Percentiles rank a stretch among this genome's conserved stretches.
Conservation (phyloP, 2,329 filamentous ascomycete genomes). For the Penicillium sp. region DNA sequence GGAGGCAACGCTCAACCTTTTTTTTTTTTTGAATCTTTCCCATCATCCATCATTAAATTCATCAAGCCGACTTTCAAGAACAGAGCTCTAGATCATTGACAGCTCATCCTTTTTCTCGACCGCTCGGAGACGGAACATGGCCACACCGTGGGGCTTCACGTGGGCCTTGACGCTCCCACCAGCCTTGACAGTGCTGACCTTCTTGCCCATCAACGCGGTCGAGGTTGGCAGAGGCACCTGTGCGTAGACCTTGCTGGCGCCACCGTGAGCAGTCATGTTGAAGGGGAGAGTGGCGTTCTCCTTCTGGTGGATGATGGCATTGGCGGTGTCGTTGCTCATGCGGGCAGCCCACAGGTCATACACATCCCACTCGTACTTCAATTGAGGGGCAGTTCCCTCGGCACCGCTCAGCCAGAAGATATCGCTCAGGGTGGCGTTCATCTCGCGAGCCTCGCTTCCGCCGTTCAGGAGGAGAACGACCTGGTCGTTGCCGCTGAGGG, state of each 20-base stretch:
- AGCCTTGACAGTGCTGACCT: slow-evolving; percentile 41
- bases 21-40: too few relatives aligned
- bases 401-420: slow-evolving; percentile 48
- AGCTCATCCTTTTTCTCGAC: slow-evolving; percentile 42
- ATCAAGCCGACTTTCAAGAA: not conserved
- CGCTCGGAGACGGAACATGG: slow-evolving; percentile 45
- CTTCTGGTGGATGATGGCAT: slow-evolving; percentile 39
- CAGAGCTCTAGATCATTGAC: slow-evolving; percentile 13
- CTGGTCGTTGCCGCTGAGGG: slow-evolving; percentile 43
- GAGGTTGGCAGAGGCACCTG: slow-evolving; percentile 31
- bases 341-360: slow-evolving; percentile 52
- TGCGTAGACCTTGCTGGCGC: slow-evolving; percentile 45
- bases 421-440: slow-evolving; percentile 49
- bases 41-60: too few relatives aligned
- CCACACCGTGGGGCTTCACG: slow-evolving; percentile 47
- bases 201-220: slow-evolving; percentile 41
- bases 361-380: slow-evolving; percentile 46
- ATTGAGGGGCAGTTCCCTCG: slow-evolving; percentile 38
- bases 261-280: slow-evolving; percentile 47
- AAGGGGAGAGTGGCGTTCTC: slow-evolving; percentile 23
- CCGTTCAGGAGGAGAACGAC: slow-evolving; percentile 49
- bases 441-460: slow-evolving; percentile 35
- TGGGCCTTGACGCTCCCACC: slow-evolving; percentile 40
- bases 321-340: slow-evolving; percentile 45
- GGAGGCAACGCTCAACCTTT: too few relatives aligned